These are phyloP conservation scores for Yarrowia sp. DNA, from an alignment of 805 yeast species.

Conservation along the genomic window DNA sequence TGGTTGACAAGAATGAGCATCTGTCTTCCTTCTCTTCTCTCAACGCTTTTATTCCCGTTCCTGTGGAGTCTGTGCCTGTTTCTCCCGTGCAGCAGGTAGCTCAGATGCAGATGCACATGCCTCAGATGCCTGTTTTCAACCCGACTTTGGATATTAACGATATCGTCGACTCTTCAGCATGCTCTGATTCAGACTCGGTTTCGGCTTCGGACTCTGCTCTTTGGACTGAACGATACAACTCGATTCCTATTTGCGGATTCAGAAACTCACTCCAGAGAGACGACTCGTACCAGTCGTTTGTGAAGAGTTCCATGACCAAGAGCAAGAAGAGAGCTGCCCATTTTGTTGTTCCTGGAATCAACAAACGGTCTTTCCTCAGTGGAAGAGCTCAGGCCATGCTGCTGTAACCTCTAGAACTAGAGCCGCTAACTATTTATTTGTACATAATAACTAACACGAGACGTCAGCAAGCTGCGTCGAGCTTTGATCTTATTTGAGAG, in stretches of 20 bases:
- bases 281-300: constrained; percentile 20
- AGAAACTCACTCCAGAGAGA: constrained; percentile 29
- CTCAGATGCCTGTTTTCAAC: not conserved
- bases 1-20: constrained; percentile 17
- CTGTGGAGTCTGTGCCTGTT: constrained; percentile 13
- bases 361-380: constrained; percentile 11
- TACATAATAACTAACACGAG: constrained; percentile 19
- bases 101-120: not conserved
- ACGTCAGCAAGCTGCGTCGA: not conserved
- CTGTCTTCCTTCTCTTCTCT: constrained; percentile 13
- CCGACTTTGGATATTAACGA: constrained; percentile 15
- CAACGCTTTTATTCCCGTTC: constrained; percentile 13
- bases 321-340: constrained; percentile 9
- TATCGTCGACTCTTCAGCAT: constrained; percentile 15
- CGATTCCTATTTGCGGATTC: constrained; percentile 34
- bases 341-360: constrained; percentile 21
- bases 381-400: constrained; percentile 26
- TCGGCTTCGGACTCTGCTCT: constrained; percentile 30
- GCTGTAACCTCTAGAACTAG: no score
- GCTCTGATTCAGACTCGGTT: constrained; percentile 24
- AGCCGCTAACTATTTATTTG: constrained; percentile 18
- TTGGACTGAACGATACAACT: constrained; percentile 28
- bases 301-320: constrained; percentile 17
- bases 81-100: constrained; percentile 11
- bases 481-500: no score